Evolutionary conservation across 108 stramenopile species (phyloP), one percentile per base, ranked within the genome.

Genomic region (Pelagomonas calceolata): DNA sequence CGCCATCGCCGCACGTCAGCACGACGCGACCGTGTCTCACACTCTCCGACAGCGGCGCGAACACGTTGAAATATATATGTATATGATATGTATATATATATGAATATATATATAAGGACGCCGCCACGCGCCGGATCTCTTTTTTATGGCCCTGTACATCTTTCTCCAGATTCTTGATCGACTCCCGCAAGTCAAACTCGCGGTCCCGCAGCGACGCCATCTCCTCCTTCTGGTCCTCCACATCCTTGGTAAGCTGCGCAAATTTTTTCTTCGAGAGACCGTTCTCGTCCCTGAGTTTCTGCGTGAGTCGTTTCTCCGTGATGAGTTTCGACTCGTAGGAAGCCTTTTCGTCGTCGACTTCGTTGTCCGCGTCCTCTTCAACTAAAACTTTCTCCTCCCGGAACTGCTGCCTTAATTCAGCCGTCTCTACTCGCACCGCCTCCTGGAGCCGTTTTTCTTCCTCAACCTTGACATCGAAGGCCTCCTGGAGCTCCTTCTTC

Each of bases 61-160:
- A n/a, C n/a, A n/a, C n/a, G n/a, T n/a, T n/a, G n/a, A n/a, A n/a
- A n/a, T n/a, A n/a, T n/a, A n/a, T n/a, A n/a, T n/a, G n/a, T n/a
- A n/a, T n/a, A n/a, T n/a, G n/a, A n/a, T n/a, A n/a, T n/a, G n/a
- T n/a, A n/a, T n/a, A n/a, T n/a, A n/a, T n/a, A n/a, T n/a, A n/a
- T n/a, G n/a, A n/a, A n/a, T n/a, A n/a, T n/a, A n/a, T n/a, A n/a
- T n/a, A n/a, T n/a, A n/a, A n/a, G n/a, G n/a, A n/a, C n/a, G n/a
- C n/a, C n/a, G n/a, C n/a, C n/a, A n/a, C n/a, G n/a, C n/a, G n/a
- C n/a, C 82, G 78, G 51, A 86, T 86, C 72, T 86, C 86, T 76
- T 83, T 85, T 68, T 83, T 82, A 36, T 85, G 85, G 32, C 83
- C 81, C 74, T 82, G 76, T 9, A 84, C 80, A 60, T 87, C 86